These are phyloP conservation scores for Penicillium freii DNA, from an alignment of 2,329 filamentous ascomycete species.

Conservation along the genomic window DNA sequence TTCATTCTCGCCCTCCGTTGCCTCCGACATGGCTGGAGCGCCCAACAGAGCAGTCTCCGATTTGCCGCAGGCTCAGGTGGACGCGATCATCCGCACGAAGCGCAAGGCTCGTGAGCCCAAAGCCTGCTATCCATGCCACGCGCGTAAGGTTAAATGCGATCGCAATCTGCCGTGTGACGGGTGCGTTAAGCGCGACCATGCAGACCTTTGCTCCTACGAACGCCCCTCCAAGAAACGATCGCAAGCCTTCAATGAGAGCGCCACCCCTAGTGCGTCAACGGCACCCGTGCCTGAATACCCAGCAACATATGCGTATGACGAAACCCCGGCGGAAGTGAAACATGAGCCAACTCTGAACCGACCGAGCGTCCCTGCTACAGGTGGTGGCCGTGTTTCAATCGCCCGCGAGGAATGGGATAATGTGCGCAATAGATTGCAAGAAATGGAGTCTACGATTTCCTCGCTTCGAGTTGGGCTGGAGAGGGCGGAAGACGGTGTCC, in stretches of 20 bases:
- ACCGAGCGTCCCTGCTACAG: constrained; percentile 14
- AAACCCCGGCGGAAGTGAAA: constrained; percentile 26
- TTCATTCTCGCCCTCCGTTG: constrained; percentile 31
- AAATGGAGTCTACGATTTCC: constrained; percentile 45
- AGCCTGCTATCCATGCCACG: constrained; percentile 48
- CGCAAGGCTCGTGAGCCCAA: constrained; percentile 50
- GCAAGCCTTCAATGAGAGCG: constrained; percentile 26
- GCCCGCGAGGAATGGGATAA: constrained; percentile 47
- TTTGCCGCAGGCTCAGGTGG: constrained; percentile 46
- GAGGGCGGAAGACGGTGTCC: constrained; percentile 33
- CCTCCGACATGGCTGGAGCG: constrained; percentile 24
- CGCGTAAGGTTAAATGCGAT: constrained; percentile 51
- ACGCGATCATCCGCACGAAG: constrained; percentile 49
- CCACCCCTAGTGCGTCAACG: constrained; percentile 13
- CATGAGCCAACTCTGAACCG: constrained; percentile 21
- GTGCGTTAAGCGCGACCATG: constrained; percentile 51
- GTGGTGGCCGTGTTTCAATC: constrained; percentile 37
- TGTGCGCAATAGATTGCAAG: constrained; percentile 41
- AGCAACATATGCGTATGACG: constrained; percentile 16
- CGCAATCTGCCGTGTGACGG: constrained; percentile 50
- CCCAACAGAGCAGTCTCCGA: constrained; percentile 37
- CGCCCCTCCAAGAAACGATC: constrained; percentile 47
- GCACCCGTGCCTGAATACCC: constrained; percentile 11
- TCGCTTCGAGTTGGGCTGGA: constrained; percentile 42
- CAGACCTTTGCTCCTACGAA: constrained; percentile 51